phyloP scores from a whole-genome alignment of 1,284 basidiomycete genomes.

The Jaminaea rosea region DNA sequence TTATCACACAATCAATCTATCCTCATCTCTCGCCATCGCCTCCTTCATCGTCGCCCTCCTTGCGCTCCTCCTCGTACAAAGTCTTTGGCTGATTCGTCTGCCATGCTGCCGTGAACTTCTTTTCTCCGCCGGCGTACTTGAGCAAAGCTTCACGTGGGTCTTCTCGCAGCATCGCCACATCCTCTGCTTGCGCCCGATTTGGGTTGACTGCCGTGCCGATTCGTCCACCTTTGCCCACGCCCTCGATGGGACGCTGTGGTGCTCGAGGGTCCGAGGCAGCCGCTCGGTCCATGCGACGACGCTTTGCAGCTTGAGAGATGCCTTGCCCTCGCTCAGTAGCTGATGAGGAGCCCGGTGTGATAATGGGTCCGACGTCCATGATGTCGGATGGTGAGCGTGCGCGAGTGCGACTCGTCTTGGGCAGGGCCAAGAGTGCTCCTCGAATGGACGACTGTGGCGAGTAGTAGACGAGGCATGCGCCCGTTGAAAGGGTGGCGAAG shows the following conservation, averaged over 20 bases:
- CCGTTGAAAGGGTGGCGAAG: conserved; percentile 48
- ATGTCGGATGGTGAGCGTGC: conserved; percentile 4
- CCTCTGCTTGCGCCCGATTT: too few species aligned
- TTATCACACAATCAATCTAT: background rate
- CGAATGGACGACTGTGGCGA: conserved; percentile 76
- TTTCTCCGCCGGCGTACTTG: conserved; percentile 76
- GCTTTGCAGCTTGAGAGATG: conserved; percentile 52
- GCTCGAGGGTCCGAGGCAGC: conserved; percentile 57
- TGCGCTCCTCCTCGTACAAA: conserved; percentile 15
- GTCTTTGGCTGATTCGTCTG: conserved; percentile 36
- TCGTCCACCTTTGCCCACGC: conserved; percentile 81
- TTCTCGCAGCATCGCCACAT: conserved; percentile 57
- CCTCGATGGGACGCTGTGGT: conserved; percentile 65
- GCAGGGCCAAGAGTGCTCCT: conserved; percentile 78
- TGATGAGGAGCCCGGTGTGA: conserved; percentile 13
- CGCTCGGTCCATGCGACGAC: conserved; percentile 73
- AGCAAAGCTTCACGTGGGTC: conserved; percentile 92
- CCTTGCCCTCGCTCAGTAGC: conserved; percentile 46
- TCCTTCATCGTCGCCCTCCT: conserved; percentile 11
- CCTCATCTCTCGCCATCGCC: background rate
- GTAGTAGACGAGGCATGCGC: conserved; percentile 78
- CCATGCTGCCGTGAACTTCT: conserved; percentile 71
- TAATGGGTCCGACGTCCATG: conserved; percentile 15
- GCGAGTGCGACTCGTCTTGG: conserved; percentile 24
- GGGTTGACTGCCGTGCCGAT: conserved; percentile 89